Percentiles rank a stretch among this genome's conserved stretches.
Conservation (phyloP, 176 grass and related monocot species). For the Phoenix dactylifera region DNA sequence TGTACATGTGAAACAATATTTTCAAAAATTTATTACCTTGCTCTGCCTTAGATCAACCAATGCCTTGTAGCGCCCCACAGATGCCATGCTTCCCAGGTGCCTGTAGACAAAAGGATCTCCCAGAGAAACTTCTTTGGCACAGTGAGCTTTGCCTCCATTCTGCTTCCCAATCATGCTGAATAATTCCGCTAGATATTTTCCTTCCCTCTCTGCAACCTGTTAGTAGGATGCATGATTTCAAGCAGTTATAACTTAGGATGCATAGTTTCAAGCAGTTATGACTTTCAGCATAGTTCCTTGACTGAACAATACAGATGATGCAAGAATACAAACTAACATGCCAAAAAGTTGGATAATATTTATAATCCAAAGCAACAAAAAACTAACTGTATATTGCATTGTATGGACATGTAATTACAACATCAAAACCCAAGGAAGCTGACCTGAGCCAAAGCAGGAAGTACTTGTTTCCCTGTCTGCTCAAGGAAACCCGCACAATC, state of each 20-base stretch:
- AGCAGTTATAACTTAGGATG: no score
- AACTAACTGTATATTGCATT: background rate
- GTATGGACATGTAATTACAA: background rate
- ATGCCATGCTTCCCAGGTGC: constrained; percentile 93
- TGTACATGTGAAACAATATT: no score
- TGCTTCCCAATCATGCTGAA: constrained; percentile 42
- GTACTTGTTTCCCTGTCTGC: constrained; percentile 52
- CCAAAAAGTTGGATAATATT: no score
- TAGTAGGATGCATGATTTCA: no score
- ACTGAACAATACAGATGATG: no score
- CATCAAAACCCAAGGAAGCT: background rate
- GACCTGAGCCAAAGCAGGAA: constrained; percentile 94
- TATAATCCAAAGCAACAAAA: no score
- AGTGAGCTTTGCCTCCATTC: constrained; percentile 58
- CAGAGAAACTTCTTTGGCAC: constrained; percentile 28
- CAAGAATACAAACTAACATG: no score
- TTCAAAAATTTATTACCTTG: constrained; percentile 30
- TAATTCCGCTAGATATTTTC: constrained; percentile 48
- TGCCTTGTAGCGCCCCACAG: constrained; percentile 83
- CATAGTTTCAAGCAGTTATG: no score
- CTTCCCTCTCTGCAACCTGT: constrained; percentile 82
- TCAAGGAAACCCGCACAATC: constrained; percentile 92
- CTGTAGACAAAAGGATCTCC: constrained; percentile 89
- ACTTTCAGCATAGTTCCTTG: no score
- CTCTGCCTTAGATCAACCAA: constrained; percentile 85